Evolutionary conservation across 2,329 filamentous ascomycete species (phyloP), one percentile per base, ranked within the genome.

Genomic region (Ilyonectria sp.): DNA sequence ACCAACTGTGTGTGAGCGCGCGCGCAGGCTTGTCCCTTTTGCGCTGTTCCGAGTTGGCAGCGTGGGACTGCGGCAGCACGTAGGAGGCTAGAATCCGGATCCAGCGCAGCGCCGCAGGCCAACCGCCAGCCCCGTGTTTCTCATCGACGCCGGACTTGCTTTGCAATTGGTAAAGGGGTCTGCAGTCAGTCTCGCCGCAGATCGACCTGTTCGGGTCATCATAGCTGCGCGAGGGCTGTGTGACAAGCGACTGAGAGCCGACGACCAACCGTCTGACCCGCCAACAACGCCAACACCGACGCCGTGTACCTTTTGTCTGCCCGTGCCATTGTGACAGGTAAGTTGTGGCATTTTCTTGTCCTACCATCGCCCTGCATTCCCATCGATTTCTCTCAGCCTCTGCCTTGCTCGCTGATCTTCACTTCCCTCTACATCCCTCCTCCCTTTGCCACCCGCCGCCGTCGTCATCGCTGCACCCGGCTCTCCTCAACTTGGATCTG

Each of bases 291-390:
- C 50, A 31, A 11, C 50, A 35, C 43, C n/a, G n/a, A 52, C 50
- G 50, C 50, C n/a, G 29, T 53, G 31, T 53, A n/a, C 10, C 44
- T 46, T 46, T 46, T 21, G 44, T 19, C 44, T 46, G 19, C n/a
- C 44, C n/a, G 44, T 46, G 44, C 44, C 19, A 60, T 60, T 70
- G 71, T 68, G 65, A 70, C 19, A 74, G 56, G 73, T 75, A 67
- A 75, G 73, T 72, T 69, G 47, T 70, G 56, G 56, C 35, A 58
- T 68, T 69, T 72, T 49, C 49, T 55, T 47, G 52, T 53, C 47
- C 53, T 68, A 53, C 58, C 50, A 40, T 43, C 54, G 55, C 64
- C 62, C 60, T 65, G 50, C 65, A 56, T 55, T 56, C 26, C 65
- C 55, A 17, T 55, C 46, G 26, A 54, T 43, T 40, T 46, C 50